Percentiles rank a stretch among this genome's conserved stretches.
These are phyloP conservation scores for Heliosperma pusillum DNA, from an alignment of 148 eudicot species.

Conservation along the genomic window DNA sequence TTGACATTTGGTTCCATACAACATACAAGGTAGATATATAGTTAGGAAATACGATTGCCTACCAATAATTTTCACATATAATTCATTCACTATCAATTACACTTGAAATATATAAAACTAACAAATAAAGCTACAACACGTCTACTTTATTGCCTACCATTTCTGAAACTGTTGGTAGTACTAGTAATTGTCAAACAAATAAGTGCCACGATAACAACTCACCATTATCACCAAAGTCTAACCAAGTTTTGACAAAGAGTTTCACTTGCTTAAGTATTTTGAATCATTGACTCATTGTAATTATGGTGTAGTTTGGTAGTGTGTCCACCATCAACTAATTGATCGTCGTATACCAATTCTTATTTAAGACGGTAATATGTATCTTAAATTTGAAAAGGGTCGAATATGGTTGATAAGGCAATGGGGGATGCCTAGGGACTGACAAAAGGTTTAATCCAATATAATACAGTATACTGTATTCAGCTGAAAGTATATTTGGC, in stretches of 20 bases:
- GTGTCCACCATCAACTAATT: too few relatives aligned
- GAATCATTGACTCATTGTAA: too few relatives aligned
- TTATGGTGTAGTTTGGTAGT: too few relatives aligned
- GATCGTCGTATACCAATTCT: too few relatives aligned
- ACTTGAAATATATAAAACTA: background rate
- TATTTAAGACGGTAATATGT: too few relatives aligned
- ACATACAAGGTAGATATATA: background rate
- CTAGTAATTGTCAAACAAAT: background rate
- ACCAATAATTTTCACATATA: slow-evolving; percentile 6
- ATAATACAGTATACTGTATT: too few relatives aligned
- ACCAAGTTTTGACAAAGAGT: background rate
- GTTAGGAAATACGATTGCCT: background rate
- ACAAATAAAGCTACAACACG: background rate
- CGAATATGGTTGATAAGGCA: too few relatives aligned
- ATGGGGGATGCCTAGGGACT: too few relatives aligned
- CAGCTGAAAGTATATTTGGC: too few relatives aligned
- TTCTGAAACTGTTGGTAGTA: background rate
- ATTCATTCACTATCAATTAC: background rate
- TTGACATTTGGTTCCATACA: slow-evolving; percentile 1
- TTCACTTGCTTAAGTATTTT: background rate
- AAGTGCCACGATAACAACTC: background rate
- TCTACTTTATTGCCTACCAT: background rate
- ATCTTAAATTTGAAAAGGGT: too few relatives aligned
- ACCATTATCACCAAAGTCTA: background rate
- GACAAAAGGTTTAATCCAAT: too few relatives aligned